Evolutionary conservation across 257 asterid species (phyloP), one percentile per base, ranked within the genome.

Genomic region (Ilex asprella): DNA sequence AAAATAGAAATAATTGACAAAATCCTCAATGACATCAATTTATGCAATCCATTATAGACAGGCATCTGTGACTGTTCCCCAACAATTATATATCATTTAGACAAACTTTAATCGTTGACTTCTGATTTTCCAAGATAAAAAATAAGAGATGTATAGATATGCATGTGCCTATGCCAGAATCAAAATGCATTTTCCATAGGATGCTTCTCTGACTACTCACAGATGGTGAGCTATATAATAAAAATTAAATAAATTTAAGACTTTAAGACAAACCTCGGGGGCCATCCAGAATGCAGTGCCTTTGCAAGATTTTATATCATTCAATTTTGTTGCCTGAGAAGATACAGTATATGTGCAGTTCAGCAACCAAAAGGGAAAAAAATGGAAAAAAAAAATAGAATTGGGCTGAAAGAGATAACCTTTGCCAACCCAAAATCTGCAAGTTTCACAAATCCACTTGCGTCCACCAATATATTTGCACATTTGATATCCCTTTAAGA

Each of bases 271-370:
- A 53, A 83, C 89, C 86, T 83, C 89, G 60, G 89, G 89, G 59
- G 89, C 89, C 89, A 83, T 83, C 89, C 89, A 83, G 64, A 27
- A 83, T 49, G 89, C 83, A 41, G 89, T 83, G 57, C 89, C 89
- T 76, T 83, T 83, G 78, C 84, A 80, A 27, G 89, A 83, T 80
- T 80, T 76, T 70, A 83, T 78, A 81, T 83, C 89, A 69, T 83
- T 83, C 65, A 80, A 61, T 75, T 76, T 76, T 30, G 82, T 70
- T 55, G 82, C 81, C 89, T 83, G 84, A 39, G 44, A 60, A 75
- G 68, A 70, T 52, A 60, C n/a, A 65, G 50, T 47, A 35, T 69
- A 62, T 35, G 39, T 56, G 67, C 30, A 32, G 27, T 53, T 51
- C 41, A 49, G 52, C 59, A 73, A 39, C 39, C 54, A 51, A 52